Evolutionary conservation across 208 protist species (phyloP), one percentile per base, ranked within the genome.

Genomic region (Phytomonas francai): DNA sequence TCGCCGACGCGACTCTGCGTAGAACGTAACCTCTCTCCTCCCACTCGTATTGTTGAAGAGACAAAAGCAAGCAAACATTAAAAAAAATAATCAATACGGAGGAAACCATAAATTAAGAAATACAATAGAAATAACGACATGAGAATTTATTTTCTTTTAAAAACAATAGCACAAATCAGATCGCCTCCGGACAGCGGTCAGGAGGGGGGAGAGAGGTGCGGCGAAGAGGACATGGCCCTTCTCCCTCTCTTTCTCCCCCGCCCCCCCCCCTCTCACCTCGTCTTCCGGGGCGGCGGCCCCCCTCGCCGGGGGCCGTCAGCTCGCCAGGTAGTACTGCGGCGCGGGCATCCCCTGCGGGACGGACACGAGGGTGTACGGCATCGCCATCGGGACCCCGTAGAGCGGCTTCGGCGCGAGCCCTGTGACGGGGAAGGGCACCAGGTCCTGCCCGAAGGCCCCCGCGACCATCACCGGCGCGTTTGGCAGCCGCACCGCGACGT

Each of bases 361-460:
- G 32, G 58, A 56, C 64, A 68, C 64, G 3, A 22, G n/a, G 30
- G 7, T 51, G 19, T 45, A n/a, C 64, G 64, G 64, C n/a, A 25
- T 22, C 36, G 32, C 2, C 8, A 56, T 49, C 34, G 63, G 32
- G 28, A 62, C 27, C 65, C n/a, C n/a, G n/a, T n/a, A n/a, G n/a
- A 69, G 54, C 49, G 65, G 65, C 30, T 33, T 39, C 42, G 54
- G 49, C 49, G 45, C 16, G 1, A 45, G 60, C 16, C 33, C 31
- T 25, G 31, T 3, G 58, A 29, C 22, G n/a, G 34, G 29, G n/a
- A 28, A 28, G 14, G 56, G 25, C 2, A 27, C 30, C 22, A 6
- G 16, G 25, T 16, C 2, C 45, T 60, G 49, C 22, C n/a, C 49
- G 25, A 22, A 22, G 49, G 22, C 49, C n/a, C 49, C 49, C 22